phyloP scores from a whole-genome alignment of 495 filamentous ascomycete genomes.

The Tuber melanosporum region DNA sequence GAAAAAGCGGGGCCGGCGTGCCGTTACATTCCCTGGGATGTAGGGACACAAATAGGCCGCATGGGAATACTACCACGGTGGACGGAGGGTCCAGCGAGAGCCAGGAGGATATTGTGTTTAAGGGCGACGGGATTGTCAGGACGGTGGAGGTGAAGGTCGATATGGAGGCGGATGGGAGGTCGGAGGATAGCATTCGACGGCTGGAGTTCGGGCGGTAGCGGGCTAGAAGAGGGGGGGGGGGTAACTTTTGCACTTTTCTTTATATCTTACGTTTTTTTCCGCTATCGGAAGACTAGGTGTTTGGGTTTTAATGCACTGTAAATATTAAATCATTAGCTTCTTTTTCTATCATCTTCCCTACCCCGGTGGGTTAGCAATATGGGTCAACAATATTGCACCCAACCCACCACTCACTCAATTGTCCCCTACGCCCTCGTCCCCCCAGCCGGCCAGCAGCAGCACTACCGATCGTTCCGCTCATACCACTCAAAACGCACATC shows the following conservation, averaged over 20 bases:
- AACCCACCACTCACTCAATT: neutral
- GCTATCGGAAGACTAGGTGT: neutral
- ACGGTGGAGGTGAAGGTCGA: slow-evolving; percentile 31
- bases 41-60: neutral
- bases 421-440: neutral
- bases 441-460: neutral
- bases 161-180: slow-evolving; percentile 14
- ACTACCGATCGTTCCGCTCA: neutral
- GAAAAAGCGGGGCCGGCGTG: neutral
- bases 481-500: neutral
- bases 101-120: slow-evolving; percentile 29
- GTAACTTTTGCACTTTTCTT: neutral
- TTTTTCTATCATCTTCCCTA: neutral
- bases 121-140: slow-evolving; percentile 20
- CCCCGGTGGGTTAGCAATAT: neutral
- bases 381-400: neutral
- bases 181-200: slow-evolving; percentile 22
- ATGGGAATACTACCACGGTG: slow-evolving; percentile 16
- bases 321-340: neutral
- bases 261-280: neutral
- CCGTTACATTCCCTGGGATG: neutral
- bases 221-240: neutral
- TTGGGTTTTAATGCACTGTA: neutral
- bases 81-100: slow-evolving; percentile 19
- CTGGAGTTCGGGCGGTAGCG: slow-evolving; percentile 20